phyloP scores from a whole-genome alignment of 768 basidiomycete species.

The Galerina marginata region DNA sequence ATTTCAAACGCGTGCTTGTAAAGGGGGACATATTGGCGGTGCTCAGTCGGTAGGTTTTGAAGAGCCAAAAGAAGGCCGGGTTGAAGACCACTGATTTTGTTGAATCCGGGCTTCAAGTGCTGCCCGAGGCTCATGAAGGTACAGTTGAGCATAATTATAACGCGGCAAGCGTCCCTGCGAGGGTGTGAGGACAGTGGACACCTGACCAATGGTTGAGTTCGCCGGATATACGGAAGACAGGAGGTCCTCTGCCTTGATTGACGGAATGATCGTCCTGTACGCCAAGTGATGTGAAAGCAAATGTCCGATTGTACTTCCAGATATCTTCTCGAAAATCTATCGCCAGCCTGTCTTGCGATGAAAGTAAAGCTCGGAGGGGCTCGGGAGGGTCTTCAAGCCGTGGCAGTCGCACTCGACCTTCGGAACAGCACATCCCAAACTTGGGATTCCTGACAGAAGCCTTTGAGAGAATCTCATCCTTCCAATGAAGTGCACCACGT shows the following conservation, averaged over 20 bases:
- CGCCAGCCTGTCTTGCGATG: too few species aligned
- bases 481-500: too few species aligned
- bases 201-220: conserved; percentile 41
- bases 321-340: conserved; percentile 40
- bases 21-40: conserved; percentile 32
- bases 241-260: conserved; percentile 24
- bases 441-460: too few species aligned
- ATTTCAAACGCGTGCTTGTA: conserved; percentile 41
- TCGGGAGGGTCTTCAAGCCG: too few species aligned
- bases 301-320: conserved; percentile 42
- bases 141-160: conserved; percentile 8
- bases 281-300: conserved; percentile 43
- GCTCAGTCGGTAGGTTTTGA: conserved; percentile 24
- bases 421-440: too few species aligned
- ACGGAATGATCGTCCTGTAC: conserved; percentile 32
- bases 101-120: background rate
- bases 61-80: conserved; percentile 4
- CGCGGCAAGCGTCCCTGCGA: background rate
- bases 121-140: conserved; percentile 4
- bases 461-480: too few species aligned
- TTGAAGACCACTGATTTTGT: background rate
- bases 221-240: conserved; percentile 38
- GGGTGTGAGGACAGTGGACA: conserved; percentile 34
- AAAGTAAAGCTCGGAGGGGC: too few species aligned
- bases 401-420: too few species aligned